Percentiles rank a stretch among this genome's conserved stretches.
Conservation (phyloP, 257 asterid genomes). For the Solanum bulbocastanum region DNA sequence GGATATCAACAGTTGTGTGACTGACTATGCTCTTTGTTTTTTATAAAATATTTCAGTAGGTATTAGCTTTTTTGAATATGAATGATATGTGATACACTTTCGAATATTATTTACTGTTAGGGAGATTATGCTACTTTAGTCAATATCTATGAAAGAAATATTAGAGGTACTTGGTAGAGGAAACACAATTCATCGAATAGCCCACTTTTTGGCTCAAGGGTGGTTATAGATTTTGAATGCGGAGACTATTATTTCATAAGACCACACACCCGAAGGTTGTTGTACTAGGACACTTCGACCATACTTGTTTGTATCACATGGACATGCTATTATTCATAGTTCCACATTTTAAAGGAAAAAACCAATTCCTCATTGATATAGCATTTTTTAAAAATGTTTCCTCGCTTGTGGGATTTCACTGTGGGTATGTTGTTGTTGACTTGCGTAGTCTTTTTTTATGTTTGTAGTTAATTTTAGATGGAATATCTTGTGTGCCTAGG, state of each 20-base stretch:
- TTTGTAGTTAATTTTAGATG: neutral
- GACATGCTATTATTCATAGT: neutral
- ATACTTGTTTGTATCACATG: neutral
- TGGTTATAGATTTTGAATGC: neutral
- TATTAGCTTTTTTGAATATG: neutral
- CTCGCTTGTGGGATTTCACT: neutral
- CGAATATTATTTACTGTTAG: neutral
- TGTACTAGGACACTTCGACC: neutral
- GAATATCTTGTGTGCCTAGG: neutral
- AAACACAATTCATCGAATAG: neutral
- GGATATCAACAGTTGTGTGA: neutral
- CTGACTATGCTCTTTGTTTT: neutral
- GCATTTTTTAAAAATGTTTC: neutral
- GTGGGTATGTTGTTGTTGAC: neutral
- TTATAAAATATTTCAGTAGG: neutral
- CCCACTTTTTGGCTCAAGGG: neutral
- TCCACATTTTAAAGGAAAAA: neutral
- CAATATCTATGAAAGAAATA: neutral
- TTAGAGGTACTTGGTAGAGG: neutral
- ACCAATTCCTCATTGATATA: neutral
- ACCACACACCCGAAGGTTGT: neutral
- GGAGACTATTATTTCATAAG: neutral
- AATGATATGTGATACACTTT: neutral
- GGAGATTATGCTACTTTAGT: neutral
- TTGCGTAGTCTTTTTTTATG: neutral